These are phyloP conservation scores for Melampsora abietis-canadensis DNA, from an alignment of 1,284 basidiomycete genomes.

Conservation along the genomic window DNA sequence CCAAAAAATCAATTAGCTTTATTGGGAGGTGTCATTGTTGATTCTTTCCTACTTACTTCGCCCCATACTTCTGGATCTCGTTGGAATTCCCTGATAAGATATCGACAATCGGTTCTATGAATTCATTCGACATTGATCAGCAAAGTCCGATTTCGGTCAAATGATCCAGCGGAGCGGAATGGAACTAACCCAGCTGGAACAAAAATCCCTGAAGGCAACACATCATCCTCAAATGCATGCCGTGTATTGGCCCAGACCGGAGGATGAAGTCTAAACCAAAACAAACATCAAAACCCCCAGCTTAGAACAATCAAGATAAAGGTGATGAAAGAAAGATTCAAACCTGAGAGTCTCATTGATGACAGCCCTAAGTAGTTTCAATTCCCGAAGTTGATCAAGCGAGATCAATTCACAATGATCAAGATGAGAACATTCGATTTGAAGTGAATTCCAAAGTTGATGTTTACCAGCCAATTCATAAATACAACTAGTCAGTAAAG, in stretches of 20 bases:
- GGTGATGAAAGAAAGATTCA: slow-evolving; percentile 2
- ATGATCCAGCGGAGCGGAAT: not conserved
- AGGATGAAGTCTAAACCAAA: slow-evolving; percentile 61
- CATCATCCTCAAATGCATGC: slow-evolving; percentile 54
- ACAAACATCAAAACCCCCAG: not conserved
- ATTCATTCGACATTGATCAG: slow-evolving; percentile 55
- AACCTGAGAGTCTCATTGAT: slow-evolving; percentile 64
- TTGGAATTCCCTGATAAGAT: slow-evolving; percentile 56
- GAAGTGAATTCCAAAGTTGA: slow-evolving; percentile 63
- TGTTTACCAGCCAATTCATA: slow-evolving; percentile 61
- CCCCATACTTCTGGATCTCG: slow-evolving; percentile 47
- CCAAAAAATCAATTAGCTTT: not conserved
- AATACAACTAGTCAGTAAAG: slow-evolving; percentile 62
- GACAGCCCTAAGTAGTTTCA: slow-evolving; percentile 63
- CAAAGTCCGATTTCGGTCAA: no score
- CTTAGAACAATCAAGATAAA: not conserved
- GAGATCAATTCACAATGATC: slow-evolving; percentile 49
- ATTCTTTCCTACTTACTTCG: slow-evolving; percentile 56
- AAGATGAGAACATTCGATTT: slow-evolving; percentile 53
- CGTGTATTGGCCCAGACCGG: slow-evolving; percentile 67
- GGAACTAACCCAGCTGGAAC: slow-evolving; percentile 34
- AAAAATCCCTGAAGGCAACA: slow-evolving; percentile 51
- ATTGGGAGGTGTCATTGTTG: slow-evolving; percentile 49
- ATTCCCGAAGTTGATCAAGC: slow-evolving; percentile 22
- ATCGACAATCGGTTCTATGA: slow-evolving; percentile 60